Evolutionary conservation across 2,329 filamentous ascomycete species (phyloP).

Genomic region (Diaporthe batatas): DNA sequence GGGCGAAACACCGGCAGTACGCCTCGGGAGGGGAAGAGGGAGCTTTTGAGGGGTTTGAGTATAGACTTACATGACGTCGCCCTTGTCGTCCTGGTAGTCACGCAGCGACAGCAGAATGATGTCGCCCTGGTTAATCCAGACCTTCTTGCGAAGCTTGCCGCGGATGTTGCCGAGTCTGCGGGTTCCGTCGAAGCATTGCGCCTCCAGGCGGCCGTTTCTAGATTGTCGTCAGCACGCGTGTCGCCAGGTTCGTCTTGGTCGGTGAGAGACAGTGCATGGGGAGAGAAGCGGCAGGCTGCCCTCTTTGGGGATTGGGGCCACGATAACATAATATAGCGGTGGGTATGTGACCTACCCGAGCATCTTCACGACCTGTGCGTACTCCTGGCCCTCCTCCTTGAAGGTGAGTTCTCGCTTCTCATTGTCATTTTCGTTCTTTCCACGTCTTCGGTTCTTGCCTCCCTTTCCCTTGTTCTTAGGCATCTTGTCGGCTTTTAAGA

Average conservation of each 20-base stretch:
- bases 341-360: conserved; percentile 65
- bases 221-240: conserved; percentile 5
- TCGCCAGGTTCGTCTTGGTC: not conserved
- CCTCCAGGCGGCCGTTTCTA: conserved; percentile 88
- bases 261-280: not conserved
- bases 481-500: conserved; percentile 30
- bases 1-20: too few species aligned
- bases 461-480: conserved; percentile 45
- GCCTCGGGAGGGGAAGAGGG: not conserved
- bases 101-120: conserved; percentile 87
- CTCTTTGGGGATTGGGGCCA: not conserved
- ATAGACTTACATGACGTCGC: conserved; percentile 75
- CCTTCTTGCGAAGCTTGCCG: conserved; percentile 99
- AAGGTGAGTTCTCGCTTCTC: conserved; percentile 86
- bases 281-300: not conserved
- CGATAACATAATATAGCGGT: not conserved
- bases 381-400: conserved; percentile 82
- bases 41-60: not conserved
- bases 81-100: conserved; percentile 91
- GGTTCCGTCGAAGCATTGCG: conserved; percentile 93
- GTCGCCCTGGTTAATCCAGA: conserved; percentile 99
- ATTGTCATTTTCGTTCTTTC: conserved; percentile 86
- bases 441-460: conserved; percentile 44
- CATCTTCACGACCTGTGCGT: conserved; percentile 89
- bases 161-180: conserved; percentile 79